phyloP scores from a whole-genome alignment of 2,329 filamentous ascomycete genomes.

The Coleophoma eucalyptorum region DNA sequence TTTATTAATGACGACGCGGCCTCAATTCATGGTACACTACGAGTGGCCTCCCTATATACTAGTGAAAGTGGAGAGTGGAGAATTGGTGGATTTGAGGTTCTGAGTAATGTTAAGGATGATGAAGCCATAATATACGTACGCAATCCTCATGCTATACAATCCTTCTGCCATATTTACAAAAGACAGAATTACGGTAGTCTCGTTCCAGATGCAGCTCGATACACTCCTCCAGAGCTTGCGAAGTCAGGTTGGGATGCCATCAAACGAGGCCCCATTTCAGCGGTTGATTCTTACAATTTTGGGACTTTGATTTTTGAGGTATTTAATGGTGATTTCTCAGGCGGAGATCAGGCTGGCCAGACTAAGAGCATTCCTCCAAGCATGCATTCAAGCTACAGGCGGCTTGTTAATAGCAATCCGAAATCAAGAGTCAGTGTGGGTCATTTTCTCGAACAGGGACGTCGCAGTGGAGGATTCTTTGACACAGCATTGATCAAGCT shows the following conservation, averaged over 20 bases:
- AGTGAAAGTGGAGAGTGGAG: conserved; percentile 99
- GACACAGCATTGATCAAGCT: conserved; percentile 89
- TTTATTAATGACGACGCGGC: conserved; percentile 94
- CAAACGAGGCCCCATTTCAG: conserved; percentile 75
- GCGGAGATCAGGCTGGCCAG: conserved; percentile 76
- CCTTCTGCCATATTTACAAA: too few relatives aligned
- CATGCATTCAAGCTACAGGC: conserved; percentile 90
- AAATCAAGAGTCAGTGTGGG: conserved; percentile 81
- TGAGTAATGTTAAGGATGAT: conserved; percentile 95
- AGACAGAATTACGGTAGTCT: conserved; percentile 77
- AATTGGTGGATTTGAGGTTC: conserved; percentile 84
- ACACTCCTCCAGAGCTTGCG: conserved; percentile 81
- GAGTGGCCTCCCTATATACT: conserved; percentile 84
- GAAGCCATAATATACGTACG: conserved; percentile 83
- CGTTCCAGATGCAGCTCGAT: conserved; percentile 79
- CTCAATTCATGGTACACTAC: conserved; percentile 85
- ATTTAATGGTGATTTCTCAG: conserved; percentile 81
- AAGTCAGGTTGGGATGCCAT: conserved; percentile 89
- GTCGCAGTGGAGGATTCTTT: conserved; percentile 80
- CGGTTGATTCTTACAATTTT: conserved; percentile 84
- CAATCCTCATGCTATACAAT: neutral
- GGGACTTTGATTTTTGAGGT: conserved; percentile 84
- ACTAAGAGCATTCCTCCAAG: conserved; percentile 80
- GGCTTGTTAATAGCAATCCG: conserved; percentile 82
- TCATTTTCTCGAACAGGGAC: conserved; percentile 87